Evolutionary conservation across 768 basidiomycete genomes (phyloP), one percentile per base, ranked within the genome.

Genomic region (Clitopilus passeckerianus): DNA sequence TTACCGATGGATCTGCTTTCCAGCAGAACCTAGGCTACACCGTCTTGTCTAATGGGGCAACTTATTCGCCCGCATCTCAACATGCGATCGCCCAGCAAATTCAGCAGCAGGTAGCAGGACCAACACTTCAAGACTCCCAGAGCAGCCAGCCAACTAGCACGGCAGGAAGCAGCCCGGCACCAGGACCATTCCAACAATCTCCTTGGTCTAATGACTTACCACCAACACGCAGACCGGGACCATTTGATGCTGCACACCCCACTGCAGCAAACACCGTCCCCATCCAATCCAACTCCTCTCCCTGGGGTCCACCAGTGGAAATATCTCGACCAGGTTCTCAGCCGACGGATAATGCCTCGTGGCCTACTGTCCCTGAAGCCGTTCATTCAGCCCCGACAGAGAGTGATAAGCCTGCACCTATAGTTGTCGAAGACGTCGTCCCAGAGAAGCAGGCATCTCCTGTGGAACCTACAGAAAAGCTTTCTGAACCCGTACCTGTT

Each of bases 341-440:
- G 37, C 53, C 67, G 18, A 67, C 70, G 33, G 80, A 86, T 15
- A 74, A 80, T 54, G 83, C 86, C 1, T 79, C 85, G 4, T 88
- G 87, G 87, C 67, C 77, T 53, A 69, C 74, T 54, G 74, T 56
- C 5, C 12, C 14, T 41, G 14, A 61, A 57, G 58, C 55, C 24
- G 65, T 61, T 22, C 62, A 61, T 33, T 54, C 58, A 15, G 37
- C 37, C 10, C 37, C 37, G 37, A 12, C 37, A n/a, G 12, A 14
- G 10, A n/a, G 10, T 41, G n/a, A 41, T n/a, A 41, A 41, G n/a
- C 37, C 37, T 41, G 37, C 12, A 41, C 37, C 37, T 5, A 41
- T 41, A 14, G 37, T 41, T 18, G 22, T 23, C 12, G 46, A 23
- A 23, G 46, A 50, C 9, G 18, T 23, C 18, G 10, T 18, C 5